Base-by-base conservation (phyloP, 495 filamentous ascomycete genomes). In the Aspergillus incahuasiensis region DNA sequence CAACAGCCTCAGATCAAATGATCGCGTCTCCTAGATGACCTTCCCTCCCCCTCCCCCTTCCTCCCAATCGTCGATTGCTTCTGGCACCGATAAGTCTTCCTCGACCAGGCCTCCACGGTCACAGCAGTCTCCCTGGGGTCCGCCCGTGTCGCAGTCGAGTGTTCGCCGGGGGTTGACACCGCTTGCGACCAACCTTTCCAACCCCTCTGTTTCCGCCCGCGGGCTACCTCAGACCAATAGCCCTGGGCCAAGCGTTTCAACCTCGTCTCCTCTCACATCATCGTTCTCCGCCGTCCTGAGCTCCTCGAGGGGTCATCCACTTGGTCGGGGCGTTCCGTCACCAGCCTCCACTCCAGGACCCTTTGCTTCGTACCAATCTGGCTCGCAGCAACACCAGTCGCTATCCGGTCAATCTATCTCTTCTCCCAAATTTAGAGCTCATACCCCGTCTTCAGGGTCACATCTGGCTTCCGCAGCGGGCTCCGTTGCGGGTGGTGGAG, bases 1-100 rank as follows among this genome's bases (percentile, higher is more conserved):
- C 55, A 63, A 69, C 67, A 65, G 65, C 65, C 60, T 65, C 68
- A 72, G 71, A 74, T 77, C 79, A 78, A 80, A 81, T 81, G 79
- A 77, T 79, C 71, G 74, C 71, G 73, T 77, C 77, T 80, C 79
- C 78, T 82, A 82, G 79, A 83, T 83, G 81, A 83, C 74, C 78
- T 80, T 79, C 75, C 79, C 77, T 78, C 75, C 79, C 74, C 78
- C 80, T 75, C 75, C 76, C 70, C 77, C 79, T 79, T 77, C 75
- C 74, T 74, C 79, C 73, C 78, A 79, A 74, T 79, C 83, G 74
- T 81, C 80, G 71, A 82, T 76, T 75, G 76, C 76, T 79, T 77
- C 80, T 73, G 75, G 75, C 75, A 74, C 76, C 67, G 76, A 78
- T 69, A 80, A 75, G 67, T 70, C 75, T 64, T 75, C 79, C 58